A percentile compares a stretch with the other conserved stretches of the same genome.
Conservation (phyloP, 352 stramenopile species). For the Thalassiosira hispida region DNA sequence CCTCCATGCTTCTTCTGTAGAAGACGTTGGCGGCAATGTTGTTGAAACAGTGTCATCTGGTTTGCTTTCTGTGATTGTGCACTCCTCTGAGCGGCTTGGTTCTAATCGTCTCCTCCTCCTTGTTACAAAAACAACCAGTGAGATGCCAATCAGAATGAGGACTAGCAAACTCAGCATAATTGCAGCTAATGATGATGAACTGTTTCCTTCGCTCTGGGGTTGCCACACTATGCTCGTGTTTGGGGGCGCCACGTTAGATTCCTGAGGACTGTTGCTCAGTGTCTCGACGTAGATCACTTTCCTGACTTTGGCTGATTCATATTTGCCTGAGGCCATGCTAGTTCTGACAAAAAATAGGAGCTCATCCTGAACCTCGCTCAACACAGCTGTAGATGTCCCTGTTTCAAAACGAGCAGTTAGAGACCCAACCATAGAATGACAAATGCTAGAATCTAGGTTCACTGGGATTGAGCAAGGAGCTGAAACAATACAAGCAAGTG, state of each 20-base stretch:
- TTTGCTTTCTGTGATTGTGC: not conserved
- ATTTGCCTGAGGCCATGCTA: constrained; percentile 33
- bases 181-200: constrained; percentile 7
- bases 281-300: constrained; percentile 49
- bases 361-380: constrained; percentile 16
- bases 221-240: constrained; percentile 12
- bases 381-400: not conserved
- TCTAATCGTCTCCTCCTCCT: not conserved
- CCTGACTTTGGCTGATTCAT: constrained; percentile 24
- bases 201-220: not conserved
- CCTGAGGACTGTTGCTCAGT: constrained; percentile 1
- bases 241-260: constrained; percentile 11
- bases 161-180: constrained; percentile 23
- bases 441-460: constrained; percentile 30
- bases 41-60: not conserved
- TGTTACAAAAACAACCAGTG: constrained; percentile 13
- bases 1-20: constrained; percentile 28
- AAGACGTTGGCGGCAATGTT: not conserved
- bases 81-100: not conserved
- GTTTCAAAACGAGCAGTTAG: constrained; percentile 31
- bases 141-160: not conserved
- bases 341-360: constrained; percentile 37
- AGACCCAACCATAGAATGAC: constrained; percentile 47
- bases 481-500: constrained; percentile 1
- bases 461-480: constrained; percentile 42